phyloP scores from a whole-genome alignment of 1,284 basidiomycete species.

The Flammula alnicola region DNA sequence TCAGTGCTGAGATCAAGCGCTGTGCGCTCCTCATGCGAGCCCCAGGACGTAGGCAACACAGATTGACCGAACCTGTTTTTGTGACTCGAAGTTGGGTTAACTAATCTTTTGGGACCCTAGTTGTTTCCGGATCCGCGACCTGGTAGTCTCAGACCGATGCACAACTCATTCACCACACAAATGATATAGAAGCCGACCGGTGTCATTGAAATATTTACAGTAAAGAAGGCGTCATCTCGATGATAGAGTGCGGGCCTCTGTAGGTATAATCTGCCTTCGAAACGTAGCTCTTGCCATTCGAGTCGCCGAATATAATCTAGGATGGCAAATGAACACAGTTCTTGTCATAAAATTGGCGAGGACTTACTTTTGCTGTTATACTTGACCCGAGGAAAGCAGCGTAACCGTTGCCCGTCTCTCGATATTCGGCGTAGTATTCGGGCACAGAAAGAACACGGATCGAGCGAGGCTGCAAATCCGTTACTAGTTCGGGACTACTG shows the following conservation, averaged over 20 bases:
- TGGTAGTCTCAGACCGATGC: no score
- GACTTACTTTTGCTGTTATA: constrained; percentile 81
- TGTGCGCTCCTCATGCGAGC: no score
- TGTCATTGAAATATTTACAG: constrained; percentile 50
- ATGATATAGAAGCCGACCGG: no score
- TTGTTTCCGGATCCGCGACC: no score
- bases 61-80: no score
- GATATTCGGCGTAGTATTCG: constrained; percentile 92
- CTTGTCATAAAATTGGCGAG: background rate
- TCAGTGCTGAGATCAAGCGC: no score
- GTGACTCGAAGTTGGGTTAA: no score
- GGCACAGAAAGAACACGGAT: constrained; percentile 79
- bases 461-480: constrained; percentile 72
- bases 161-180: no score
- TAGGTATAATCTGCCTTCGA: constrained; percentile 78
- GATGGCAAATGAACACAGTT: background rate
- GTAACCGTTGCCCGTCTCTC: constrained; percentile 81
- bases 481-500: constrained; percentile 65
- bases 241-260: constrained; percentile 70
- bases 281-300: constrained; percentile 68
- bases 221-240: constrained; percentile 75
- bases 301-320: constrained; percentile 68
- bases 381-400: constrained; percentile 88
- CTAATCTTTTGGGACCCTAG: no score
- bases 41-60: no score